Conservation (phyloP, 2,329 filamentous ascomycete species). For the Exophiala alcalophila region DNA sequence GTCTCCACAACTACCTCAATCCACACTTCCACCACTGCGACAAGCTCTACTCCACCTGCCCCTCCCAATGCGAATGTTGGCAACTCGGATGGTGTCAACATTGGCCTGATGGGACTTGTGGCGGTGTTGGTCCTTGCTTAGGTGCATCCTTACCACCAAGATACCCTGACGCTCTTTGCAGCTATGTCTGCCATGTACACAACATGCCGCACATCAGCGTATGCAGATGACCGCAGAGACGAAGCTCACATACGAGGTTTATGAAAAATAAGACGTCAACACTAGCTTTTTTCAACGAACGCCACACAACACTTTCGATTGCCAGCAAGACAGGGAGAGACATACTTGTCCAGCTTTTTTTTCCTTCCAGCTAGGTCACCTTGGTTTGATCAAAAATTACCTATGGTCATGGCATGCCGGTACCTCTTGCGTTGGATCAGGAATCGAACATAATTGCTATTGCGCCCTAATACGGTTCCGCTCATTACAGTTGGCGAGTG, state of each 20-base stretch:
- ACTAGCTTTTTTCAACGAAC: constrained; percentile 14
- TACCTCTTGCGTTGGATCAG: constrained; percentile 14
- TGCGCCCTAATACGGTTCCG: constrained; percentile 15
- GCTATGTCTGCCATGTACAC: constrained; percentile 26
- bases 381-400: constrained; percentile 19
- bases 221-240: constrained; percentile 16
- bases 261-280: constrained; percentile 10
- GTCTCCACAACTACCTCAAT: constrained; percentile 15
- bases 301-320: constrained; percentile 5
- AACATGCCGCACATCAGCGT: constrained; percentile 23
- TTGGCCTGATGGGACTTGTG: constrained; percentile 51
- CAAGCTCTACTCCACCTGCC: constrained; percentile 18
- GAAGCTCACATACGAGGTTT: constrained; percentile 16
- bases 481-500: constrained; percentile 10
- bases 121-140: constrained; percentile 26
- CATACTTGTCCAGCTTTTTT: constrained; percentile 2
- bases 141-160: constrained; percentile 9
- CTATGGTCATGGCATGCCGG: constrained; percentile 3
- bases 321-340: constrained; percentile 5
- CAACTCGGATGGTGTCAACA: constrained; percentile 77
- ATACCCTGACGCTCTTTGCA: constrained; percentile 27
- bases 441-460: constrained; percentile 17
- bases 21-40: constrained; percentile 18
- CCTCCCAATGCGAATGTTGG: constrained; percentile 48
- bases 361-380: constrained; percentile 18